A percentile compares a stretch with the other conserved stretches of the same genome.
Conservation (phyloP, 2,329 filamentous ascomycete genomes). For the Cladosporium sp. region DNA sequence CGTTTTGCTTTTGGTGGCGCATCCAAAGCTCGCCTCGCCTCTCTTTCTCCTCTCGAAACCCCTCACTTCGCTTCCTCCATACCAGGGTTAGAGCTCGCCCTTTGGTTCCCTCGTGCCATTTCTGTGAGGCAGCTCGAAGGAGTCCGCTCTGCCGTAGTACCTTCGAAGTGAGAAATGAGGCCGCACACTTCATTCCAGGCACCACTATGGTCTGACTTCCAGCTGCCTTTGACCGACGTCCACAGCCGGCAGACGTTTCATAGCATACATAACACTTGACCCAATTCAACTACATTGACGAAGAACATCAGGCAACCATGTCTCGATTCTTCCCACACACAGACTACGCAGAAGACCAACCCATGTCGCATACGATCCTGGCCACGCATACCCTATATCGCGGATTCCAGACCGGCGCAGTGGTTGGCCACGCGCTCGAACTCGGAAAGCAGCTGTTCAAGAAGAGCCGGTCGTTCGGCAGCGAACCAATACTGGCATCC, state of each 20-base stretch:
- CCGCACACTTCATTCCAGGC: no score
- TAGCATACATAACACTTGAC: background rate
- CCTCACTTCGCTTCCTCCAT: no score
- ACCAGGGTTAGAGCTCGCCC: no score
- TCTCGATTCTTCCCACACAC: constrained; percentile 54
- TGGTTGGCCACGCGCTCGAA: constrained; percentile 42
- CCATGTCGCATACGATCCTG: constrained; percentile 52
- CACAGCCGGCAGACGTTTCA: background rate
- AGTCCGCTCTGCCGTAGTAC: no score
- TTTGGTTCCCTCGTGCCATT: no score
- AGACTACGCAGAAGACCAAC: constrained; percentile 61
- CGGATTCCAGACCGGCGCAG: constrained; percentile 50
- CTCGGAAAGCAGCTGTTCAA: constrained; percentile 21
- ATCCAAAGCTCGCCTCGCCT: no score
- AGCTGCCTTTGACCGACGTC: no score
- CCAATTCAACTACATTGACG: background rate
- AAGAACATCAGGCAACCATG: constrained; percentile 44
- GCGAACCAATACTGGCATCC: constrained; percentile 17
- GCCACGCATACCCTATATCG: constrained; percentile 57
- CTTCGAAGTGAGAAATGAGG: no score
- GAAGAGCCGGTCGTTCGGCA: constrained; percentile 18
- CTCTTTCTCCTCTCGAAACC: no score
- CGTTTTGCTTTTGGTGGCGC: no score
- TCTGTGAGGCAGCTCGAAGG: no score
- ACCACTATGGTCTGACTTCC: background rate